phyloP scores from a whole-genome alignment of 768 basidiomycete genomes.

The Arthromyces matolae region DNA sequence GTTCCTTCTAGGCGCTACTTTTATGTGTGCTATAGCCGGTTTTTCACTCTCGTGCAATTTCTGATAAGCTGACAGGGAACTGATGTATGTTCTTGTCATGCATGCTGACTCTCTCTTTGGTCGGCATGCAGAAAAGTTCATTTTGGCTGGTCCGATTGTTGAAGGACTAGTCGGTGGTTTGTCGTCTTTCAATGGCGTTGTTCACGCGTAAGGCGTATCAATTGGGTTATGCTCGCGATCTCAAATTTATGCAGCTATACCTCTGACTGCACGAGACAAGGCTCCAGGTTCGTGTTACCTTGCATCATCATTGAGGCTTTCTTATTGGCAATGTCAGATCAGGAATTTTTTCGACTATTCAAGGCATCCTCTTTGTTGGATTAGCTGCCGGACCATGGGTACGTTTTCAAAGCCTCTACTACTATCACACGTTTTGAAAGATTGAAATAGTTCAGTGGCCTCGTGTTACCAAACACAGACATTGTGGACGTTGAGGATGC shows the following conservation, averaged over 20 bases:
- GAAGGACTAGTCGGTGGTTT: slow-evolving; percentile 80
- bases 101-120: slow-evolving; percentile 44
- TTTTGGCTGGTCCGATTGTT: slow-evolving; percentile 72
- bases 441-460: slow-evolving; percentile 43
- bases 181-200: slow-evolving; percentile 59
- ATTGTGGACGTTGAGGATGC: slow-evolving; percentile 41
- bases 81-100: slow-evolving; percentile 77
- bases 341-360: slow-evolving; percentile 58
- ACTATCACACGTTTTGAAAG: too few relatives aligned
- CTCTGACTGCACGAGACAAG: slow-evolving; percentile 49
- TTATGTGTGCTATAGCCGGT: slow-evolving; percentile 52
- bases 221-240: slow-evolving; percentile 25
- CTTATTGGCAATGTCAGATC: slow-evolving; percentile 27
- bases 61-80: slow-evolving; percentile 50
- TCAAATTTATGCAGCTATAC: slow-evolving; percentile 42
- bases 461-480: slow-evolving; percentile 59
- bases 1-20: slow-evolving; percentile 63
- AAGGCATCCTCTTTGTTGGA: slow-evolving; percentile 75
- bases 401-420: too few relatives aligned
- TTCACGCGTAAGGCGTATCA: slow-evolving; percentile 60
- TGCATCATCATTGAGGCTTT: neutral
- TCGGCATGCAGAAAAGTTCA: slow-evolving; percentile 61
- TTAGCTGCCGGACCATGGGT: slow-evolving; percentile 78
- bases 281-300: slow-evolving; percentile 35
- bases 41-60: neutral